Base-by-base conservation (phyloP, 2,329 filamentous ascomycete genomes). In the Colletotrichum karsti region DNA sequence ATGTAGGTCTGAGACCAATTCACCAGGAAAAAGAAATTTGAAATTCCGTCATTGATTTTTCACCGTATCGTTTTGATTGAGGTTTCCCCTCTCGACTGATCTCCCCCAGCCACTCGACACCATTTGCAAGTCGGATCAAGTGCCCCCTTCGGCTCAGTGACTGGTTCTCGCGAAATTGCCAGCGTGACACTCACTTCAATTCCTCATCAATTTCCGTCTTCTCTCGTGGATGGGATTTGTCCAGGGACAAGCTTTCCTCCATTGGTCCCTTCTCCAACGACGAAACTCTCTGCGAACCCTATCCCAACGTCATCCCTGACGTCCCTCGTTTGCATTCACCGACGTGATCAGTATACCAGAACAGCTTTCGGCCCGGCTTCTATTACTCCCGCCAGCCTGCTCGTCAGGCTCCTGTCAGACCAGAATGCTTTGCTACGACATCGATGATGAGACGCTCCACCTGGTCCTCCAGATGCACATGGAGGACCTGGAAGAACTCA, bases 381-480 rank as follows among this genome's bases (percentile, higher is more conserved):
- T 18, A 6, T 44, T 6, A 44, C 4, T 44, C 13, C 7, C 5
- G 0, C 2, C 6, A 20, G 41, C 44, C 26, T 7, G 44, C 7
- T n/a, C 22, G 13, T 4, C 3, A 50, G 12, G 12, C 13, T 50
- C 15, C 3, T 50, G 12, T 26, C 46, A 28, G 8, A n/a, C 5
- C 7, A 22, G 3, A 18, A 50, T 50, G 46, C 13, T 50, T 10
- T 50, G 24, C 26, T 18, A 50, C 46, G 46, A 50, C 46, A 28
- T 50, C 15, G 46, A 50, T 7, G 24, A 50, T 7, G 46, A 26
- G 13, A 20, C 46, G 6, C 46, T 50, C 6, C 37, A 63, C 9
- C 30, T 73, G 41, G 55, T 71, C 35, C 33, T 73, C 24, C 50
- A 72, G 39, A 71, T 72, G 15, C 69, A 73, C 15, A 46, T 70